phyloP scores from a whole-genome alignment of 139 green algal species.

The Nannochloris sp. region DNA sequence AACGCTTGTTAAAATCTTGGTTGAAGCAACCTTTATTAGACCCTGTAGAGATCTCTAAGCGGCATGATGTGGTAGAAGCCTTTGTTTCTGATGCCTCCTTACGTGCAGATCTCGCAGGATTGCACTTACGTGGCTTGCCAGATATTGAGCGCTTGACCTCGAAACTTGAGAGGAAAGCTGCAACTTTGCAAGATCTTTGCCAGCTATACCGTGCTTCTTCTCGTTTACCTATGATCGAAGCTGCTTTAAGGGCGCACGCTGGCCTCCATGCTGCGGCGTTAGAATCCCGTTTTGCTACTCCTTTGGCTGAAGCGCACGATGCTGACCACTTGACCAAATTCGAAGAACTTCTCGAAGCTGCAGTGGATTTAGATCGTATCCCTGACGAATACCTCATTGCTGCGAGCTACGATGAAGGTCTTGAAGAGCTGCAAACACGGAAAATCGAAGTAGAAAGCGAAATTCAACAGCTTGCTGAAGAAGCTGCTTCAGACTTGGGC shows the following conservation, averaged over 20 bases:
- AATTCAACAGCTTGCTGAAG: slow-evolving; percentile 35
- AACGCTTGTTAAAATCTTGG: slow-evolving; percentile 86
- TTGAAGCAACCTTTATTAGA: slow-evolving; percentile 90
- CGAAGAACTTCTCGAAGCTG: slow-evolving; percentile 90
- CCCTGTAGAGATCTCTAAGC: slow-evolving; percentile 49
- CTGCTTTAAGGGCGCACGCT: slow-evolving; percentile 50
- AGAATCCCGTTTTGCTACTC: slow-evolving; percentile 45
- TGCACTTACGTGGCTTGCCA: slow-evolving; percentile 73
- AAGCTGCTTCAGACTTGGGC: slow-evolving; percentile 59
- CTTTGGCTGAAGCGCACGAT: slow-evolving; percentile 56
- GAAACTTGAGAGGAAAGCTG: slow-evolving; percentile 69
- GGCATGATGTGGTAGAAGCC: slow-evolving; percentile 80
- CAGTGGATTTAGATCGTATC: slow-evolving; percentile 83
- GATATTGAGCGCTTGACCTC: slow-evolving; percentile 83
- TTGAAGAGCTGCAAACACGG: slow-evolving; percentile 40
- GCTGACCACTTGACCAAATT: slow-evolving; percentile 84
- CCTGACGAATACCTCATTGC: slow-evolving; percentile 93
- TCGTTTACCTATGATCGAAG: slow-evolving; percentile 64
- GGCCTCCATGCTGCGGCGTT: slow-evolving; percentile 47
- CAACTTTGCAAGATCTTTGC: slow-evolving; percentile 80
- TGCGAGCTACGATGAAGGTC: slow-evolving; percentile 64
- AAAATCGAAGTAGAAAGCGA: slow-evolving; percentile 50
- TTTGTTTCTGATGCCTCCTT: slow-evolving; percentile 63
- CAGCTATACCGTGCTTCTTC: slow-evolving; percentile 82
- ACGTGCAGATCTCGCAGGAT: slow-evolving; percentile 58